These are phyloP conservation scores for Albizia julibrissin DNA, from an alignment of 306 rosid genomes.

Conservation along the genomic window DNA sequence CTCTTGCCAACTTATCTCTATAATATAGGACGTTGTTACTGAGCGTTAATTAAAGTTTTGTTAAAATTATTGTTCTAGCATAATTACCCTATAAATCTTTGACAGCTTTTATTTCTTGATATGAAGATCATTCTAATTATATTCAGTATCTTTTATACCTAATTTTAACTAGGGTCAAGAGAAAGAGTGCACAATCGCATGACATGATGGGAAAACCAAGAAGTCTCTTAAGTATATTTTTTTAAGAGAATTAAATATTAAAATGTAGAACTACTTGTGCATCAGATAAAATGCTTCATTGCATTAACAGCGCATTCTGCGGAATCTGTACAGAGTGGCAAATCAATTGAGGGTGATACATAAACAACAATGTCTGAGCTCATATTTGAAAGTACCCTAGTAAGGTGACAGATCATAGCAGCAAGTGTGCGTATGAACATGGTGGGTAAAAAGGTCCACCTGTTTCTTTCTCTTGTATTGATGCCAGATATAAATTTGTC, in stretches of 20 bases:
- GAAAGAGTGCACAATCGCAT: not conserved
- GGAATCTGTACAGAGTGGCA: constrained; percentile 20
- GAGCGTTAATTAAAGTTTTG: too few species aligned
- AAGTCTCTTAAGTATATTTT: not conserved
- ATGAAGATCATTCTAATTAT: not conserved
- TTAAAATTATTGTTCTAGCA: too few species aligned
- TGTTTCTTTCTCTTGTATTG: constrained; percentile 30
- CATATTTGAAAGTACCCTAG: constrained; percentile 12
- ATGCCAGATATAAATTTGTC: constrained; percentile 35
- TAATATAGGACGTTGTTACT: too few species aligned
- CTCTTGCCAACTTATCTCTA: too few species aligned
- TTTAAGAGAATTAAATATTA: not conserved
- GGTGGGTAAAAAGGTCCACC: constrained; percentile 52
- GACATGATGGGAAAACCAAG: not conserved
- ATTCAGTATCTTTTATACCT: too few species aligned
- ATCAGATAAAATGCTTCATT: not conserved
- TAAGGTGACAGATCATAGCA: constrained; percentile 14
- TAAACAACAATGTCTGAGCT: constrained; percentile 4
- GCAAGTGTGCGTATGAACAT: not conserved
- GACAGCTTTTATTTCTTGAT: too few species aligned
- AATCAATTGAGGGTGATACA: not conserved
- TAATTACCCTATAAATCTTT: too few species aligned
- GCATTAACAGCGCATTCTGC: not conserved
- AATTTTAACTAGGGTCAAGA: not conserved
- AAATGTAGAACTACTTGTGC: not conserved